Evolutionary conservation across 495 filamentous ascomycete genomes (phyloP), one percentile per base, ranked within the genome.

Genomic region (Podospora australis): DNA sequence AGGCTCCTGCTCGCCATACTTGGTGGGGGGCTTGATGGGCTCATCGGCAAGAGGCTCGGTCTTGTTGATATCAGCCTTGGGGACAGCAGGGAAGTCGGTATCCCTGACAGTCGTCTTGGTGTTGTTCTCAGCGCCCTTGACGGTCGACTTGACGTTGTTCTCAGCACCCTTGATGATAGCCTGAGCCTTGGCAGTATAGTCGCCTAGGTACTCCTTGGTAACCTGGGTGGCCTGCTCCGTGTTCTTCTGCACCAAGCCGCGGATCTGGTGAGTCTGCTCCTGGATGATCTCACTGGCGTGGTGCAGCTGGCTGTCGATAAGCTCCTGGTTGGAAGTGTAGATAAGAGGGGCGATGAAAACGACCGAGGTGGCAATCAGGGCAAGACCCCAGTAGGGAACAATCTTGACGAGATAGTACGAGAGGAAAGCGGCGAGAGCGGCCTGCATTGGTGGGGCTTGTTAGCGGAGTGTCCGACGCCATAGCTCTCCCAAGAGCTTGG

Each of bases 351-450:
- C 82, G 53, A 96, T 74, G 77, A 95, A 99, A 58, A 81, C 67
- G 53, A 84, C 71, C 34, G 82, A 81, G 39, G 86, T 84, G 49
- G 75, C 78, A 53, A 96, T 77, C 48, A 97, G 72, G 40, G 86
- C 73, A 58, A 99, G 76, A 22, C 88, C 88, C 92, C 92, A 99
- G 71, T 91, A 77, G 13, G 92, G 92, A 52, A 96, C 77, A 65
- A 95, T 77, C 71, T 92, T 96, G 70, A 95, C 87, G 55, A 99
- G 75, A 75, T 82, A 91, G 73, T 96, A 96, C 50, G 88, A 90
- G 54, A 88, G 59, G 65, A 97, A 86, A 43, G 92, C 81, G 39
- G 80, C 79, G 47, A 81, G 49, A 67, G 56, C 44, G 8, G 56
- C 42, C 53, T 58, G n/a, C n/a, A n/a, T n/a, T n/a, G 14, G 20